Evolutionary conservation across 306 rosid species (phyloP), one percentile per base, ranked within the genome.

Genomic region (Parietaria judaica): DNA sequence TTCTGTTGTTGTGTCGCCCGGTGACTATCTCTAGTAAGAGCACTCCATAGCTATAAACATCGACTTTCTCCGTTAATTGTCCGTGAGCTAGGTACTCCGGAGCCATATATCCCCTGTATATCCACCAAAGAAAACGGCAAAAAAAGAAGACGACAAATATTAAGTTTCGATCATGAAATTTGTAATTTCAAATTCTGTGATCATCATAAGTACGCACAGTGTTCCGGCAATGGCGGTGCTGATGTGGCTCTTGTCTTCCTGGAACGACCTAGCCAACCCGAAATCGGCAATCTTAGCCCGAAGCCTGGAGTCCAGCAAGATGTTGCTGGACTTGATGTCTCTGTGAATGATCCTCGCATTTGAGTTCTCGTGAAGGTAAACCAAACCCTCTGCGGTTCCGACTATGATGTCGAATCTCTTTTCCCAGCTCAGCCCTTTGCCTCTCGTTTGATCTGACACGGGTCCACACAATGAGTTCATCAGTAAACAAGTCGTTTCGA

Each of bases 211-310:
- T 56, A 51, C 88, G 73, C 72, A 92, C 96, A 92, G 54, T 38
- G 99, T 88, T 74, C 99, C 99, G 58, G 96, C 99, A 60, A 92
- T 84, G 58, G 88, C 95, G 3, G 99, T 92, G 68, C 96, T 92
- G 41, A 92, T 88, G 70, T 92, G 99, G 59, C 95, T 92, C 81
- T 86, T 65, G 60, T 88, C 92, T 60, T 84, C 95, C 72, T 86
- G 83, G 64, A 88, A 92, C 60, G 95, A 80, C 64, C 96, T 82
- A 14, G 99, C 99, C 73, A 88, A 79, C 61, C 99, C 99, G 66
- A 92, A 92, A 82, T 92, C 99, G 5, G 99, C 99, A 65, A 92
- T 88, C 72, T 86, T 92, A 13, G 99, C 84, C 3, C 85, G 85
- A 65, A 84, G 76, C 81, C 76, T 86, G 36, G 80, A 60, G 58